A percentile compares a stretch with the other conserved stretches of the same genome.
phyloP scores from a whole-genome alignment of 1,139 yeast genomes.

The Sugiyamaella grinbergsii region DNA sequence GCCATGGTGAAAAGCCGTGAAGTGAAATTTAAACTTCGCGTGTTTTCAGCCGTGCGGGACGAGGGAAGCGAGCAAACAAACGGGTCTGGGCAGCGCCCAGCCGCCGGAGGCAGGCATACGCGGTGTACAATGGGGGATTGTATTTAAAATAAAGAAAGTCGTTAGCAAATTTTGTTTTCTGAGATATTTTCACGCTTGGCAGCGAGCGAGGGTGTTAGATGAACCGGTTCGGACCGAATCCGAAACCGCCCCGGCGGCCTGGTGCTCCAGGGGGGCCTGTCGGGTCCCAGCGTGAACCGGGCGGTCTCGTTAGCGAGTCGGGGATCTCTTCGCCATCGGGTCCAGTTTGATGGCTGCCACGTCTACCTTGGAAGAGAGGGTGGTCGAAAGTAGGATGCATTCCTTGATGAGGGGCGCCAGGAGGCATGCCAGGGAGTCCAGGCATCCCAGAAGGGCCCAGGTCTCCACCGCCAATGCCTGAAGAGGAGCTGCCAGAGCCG shows the following conservation, averaged over 20 bases:
- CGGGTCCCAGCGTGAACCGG: conserved; percentile 47
- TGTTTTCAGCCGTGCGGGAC: conserved; percentile 3
- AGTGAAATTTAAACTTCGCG: conserved; percentile 1
- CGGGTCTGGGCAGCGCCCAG: conserved; percentile 16
- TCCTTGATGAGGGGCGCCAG: conserved; percentile 39
- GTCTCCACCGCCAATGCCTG: conserved; percentile 18
- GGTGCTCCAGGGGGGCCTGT: conserved; percentile 28
- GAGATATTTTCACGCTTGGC: too few species aligned
- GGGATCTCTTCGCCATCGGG: conserved; percentile 18
- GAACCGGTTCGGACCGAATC: conserved; percentile 16
- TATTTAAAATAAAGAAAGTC: conserved; percentile 4
- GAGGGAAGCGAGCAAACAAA: neutral
- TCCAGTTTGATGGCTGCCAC: conserved; percentile 26
- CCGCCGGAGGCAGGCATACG: conserved; percentile 4
- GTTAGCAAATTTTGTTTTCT: neutral
- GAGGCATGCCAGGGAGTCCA: conserved; percentile 13
- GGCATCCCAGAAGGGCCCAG: conserved; percentile 30
- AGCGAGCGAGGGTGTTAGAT: neutral
- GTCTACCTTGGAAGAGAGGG: conserved; percentile 33
- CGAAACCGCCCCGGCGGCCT: conserved; percentile 13
- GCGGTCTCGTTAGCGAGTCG: conserved; percentile 36
- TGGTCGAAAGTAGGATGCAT: conserved; percentile 43
- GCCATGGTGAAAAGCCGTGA: neutral
- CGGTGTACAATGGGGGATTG: neutral
- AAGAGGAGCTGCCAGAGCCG: conserved; percentile 23